phyloP scores from a whole-genome alignment of 345 rosid species.

The Viola odorata region DNA sequence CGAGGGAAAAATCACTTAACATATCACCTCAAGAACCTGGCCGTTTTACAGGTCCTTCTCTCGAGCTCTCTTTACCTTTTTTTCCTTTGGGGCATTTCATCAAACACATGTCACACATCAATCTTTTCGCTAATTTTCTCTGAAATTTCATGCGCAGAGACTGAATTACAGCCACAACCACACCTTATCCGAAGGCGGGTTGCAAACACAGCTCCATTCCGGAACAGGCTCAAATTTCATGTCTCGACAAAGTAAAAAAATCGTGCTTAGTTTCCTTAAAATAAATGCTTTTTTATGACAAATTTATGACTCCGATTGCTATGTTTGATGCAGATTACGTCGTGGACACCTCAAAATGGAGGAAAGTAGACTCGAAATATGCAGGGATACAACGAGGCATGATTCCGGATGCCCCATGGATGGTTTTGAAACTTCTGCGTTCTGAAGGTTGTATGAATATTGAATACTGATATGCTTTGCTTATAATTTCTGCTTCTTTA shows the following conservation, averaged over 20 bases:
- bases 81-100: constrained; percentile 28
- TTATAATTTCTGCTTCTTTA: background rate
- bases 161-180: constrained; percentile 25
- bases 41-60: constrained; percentile 38
- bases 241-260: constrained; percentile 25
- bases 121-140: background rate
- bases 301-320: too few relatives aligned
- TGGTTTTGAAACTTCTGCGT: constrained; percentile 49
- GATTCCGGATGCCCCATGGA: constrained; percentile 51
- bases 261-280: background rate
- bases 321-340: constrained; percentile 13
- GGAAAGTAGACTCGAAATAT: constrained; percentile 37
- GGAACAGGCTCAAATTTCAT: constrained; percentile 20
- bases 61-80: background rate
- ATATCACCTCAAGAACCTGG: constrained; percentile 37
- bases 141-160: constrained; percentile 31
- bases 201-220: constrained; percentile 2
- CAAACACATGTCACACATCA: constrained; percentile 24
- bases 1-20: constrained; percentile 25
- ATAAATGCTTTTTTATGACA: background rate
- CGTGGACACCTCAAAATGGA: constrained; percentile 59
- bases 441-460: too few relatives aligned
- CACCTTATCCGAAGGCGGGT: constrained; percentile 24
- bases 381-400: constrained; percentile 37
- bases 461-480: background rate